Evolutionary conservation across 495 filamentous ascomycete genomes (phyloP).

Genomic region (Xylaria longipes): DNA sequence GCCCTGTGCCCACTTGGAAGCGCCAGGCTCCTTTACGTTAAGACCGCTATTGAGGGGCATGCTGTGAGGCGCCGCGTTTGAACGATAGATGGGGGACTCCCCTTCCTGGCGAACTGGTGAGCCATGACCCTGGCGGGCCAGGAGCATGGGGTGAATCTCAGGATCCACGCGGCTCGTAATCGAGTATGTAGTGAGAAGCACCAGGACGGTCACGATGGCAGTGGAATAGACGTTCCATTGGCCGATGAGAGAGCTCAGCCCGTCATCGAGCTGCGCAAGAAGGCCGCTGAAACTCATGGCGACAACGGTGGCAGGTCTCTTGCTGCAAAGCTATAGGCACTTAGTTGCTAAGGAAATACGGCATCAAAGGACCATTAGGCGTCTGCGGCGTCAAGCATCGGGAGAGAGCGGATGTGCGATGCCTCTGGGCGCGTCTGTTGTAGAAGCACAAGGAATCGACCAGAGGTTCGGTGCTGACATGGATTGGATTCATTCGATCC

Average conservation of each 20-base stretch:
- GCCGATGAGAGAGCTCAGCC: constrained; percentile 69
- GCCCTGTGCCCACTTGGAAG: constrained; percentile 80
- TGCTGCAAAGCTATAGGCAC: not conserved
- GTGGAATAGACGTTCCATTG: constrained; percentile 84
- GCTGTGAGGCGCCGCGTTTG: constrained; percentile 80
- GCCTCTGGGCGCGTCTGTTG: constrained; percentile 12
- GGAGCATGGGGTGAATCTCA: constrained; percentile 88
- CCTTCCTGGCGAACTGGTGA: constrained; percentile 81
- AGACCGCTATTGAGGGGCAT: constrained; percentile 83
- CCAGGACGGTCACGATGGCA: constrained; percentile 64
- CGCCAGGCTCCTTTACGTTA: constrained; percentile 81
- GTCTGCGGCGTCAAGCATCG: constrained; percentile 8
- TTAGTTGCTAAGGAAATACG: not conserved
- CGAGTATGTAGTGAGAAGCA: constrained; percentile 60
- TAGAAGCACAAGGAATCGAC: constrained; percentile 28
- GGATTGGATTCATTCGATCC: not conserved
- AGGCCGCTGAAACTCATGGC: constrained; percentile 62
- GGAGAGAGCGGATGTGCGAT: constrained; percentile 5
- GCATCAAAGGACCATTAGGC: constrained; percentile 10
- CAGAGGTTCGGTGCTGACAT: constrained; percentile 25
- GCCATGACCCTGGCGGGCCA: constrained; percentile 80
- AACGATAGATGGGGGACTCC: constrained; percentile 83
- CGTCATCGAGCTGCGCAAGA: constrained; percentile 68
- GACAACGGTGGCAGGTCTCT: constrained; percentile 10
- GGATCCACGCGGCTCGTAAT: constrained; percentile 65